Base-by-base conservation (phyloP, 768 basidiomycete genomes). In the Trametopsis cervina region DNA sequence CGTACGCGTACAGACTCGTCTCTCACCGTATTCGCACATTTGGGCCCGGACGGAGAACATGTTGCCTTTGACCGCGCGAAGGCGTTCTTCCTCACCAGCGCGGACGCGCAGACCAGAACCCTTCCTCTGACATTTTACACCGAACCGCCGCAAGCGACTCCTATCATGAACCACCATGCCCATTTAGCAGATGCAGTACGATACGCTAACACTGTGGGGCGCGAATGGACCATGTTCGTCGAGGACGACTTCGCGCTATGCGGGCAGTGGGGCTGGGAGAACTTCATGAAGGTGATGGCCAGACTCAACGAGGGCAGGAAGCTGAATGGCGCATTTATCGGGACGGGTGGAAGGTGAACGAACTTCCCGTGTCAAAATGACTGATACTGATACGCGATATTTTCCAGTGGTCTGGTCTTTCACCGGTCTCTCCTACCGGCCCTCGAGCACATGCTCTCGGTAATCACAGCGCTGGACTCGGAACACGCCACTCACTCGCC, bases 151-250 rank as follows among this genome's bases (percentile, higher is more conserved):
- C 21, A 21, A n/a, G 20, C 4, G 4, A 27, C 17, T 11, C 26
- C 35, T 6, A 7, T 37, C 20, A 23, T 39, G 37, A 33, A 33
- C 13, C 49, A 50, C 26, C 25, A 50, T 26, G 23, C 26, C 4
- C 42, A 50, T 21, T 27, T 50, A 15, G 42, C 49, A 20, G 49
- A 50, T 23, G 49, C 49, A 3, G 10, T 45, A 15, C 41, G 20
- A 1, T 40, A 50, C 20, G 49, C 49, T n/a, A 44, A 44, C 20
- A 3, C 4, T 23, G 29, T 13, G 6, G 22, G 24, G 9, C 18
- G 39, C 36, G 49, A 50, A 26, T 50, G 49, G 49, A 50, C 43
- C n/a, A 50, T 50, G 49, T 43, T 50, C 26, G 49, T 50, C 23
- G 49, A 50, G 27, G 49, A 50, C 37, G 49, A 50, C 20, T 50